phyloP scores from a whole-genome alignment of 1,284 basidiomycete species.

The Tilletia caries region DNA sequence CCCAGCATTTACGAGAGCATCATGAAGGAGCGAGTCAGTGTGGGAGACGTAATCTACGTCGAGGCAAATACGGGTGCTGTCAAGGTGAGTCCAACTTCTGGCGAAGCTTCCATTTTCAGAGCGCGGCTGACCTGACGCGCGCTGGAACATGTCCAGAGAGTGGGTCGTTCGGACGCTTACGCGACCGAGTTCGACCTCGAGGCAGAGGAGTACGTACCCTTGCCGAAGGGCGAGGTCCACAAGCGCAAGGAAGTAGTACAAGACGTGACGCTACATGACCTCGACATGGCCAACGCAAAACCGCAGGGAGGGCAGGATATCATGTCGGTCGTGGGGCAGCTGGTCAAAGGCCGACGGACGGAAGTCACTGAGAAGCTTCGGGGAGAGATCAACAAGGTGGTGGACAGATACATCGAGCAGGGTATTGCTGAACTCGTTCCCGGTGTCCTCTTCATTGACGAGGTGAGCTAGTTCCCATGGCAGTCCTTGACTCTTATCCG shows the following conservation, averaged over 20 bases:
- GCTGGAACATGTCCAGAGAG: conserved; percentile 62
- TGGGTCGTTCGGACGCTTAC: conserved; percentile 94
- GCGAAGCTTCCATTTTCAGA: too few species aligned
- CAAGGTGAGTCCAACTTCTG: conserved; percentile 73
- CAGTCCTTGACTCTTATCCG: background rate
- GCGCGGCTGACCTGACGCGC: background rate
- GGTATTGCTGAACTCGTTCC: conserved; percentile 96
- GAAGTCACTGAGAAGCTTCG: conserved; percentile 96
- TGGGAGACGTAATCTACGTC: conserved; percentile 95
- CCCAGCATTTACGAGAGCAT: conserved; percentile 96
- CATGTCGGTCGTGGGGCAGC: conserved; percentile 97
- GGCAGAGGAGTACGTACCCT: conserved; percentile 93
- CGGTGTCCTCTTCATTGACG: conserved; percentile 96
- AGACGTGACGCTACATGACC: conserved; percentile 91
- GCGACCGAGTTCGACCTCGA: conserved; percentile 98
- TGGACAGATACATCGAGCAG: conserved; percentile 94
- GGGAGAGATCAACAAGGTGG: conserved; percentile 95
- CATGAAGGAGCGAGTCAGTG: conserved; percentile 91
- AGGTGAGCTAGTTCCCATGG: conserved; percentile 61
- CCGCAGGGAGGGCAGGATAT: conserved; percentile 94
- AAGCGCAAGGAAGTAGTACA: conserved; percentile 96
- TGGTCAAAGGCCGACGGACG: conserved; percentile 88
- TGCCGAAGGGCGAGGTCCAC: conserved; percentile 97
- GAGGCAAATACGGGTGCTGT: conserved; percentile 92
- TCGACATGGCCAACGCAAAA: conserved; percentile 93